phyloP scores from a whole-genome alignment of 306 rosid genomes.

The Gleditsia sinensis region DNA sequence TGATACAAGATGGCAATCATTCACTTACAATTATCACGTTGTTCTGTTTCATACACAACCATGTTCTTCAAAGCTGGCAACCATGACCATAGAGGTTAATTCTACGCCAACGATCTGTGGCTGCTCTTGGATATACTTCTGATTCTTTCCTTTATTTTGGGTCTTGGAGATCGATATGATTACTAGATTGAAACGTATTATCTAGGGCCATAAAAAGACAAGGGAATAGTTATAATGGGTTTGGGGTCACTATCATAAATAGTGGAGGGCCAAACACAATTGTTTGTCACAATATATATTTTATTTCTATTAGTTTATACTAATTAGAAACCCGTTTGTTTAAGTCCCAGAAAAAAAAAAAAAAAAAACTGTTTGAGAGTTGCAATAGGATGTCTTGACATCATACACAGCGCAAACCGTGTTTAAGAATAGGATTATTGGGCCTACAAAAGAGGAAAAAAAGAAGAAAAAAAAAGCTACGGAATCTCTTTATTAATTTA shows the following conservation, averaged over 20 bases:
- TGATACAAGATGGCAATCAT: slow-evolving; percentile 32
- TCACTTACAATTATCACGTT: slow-evolving; percentile 6
- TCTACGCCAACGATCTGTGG: neutral
- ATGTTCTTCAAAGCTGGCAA: slow-evolving; percentile 26
- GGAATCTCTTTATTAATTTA: neutral
- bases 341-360: no score
- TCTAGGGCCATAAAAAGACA: neutral
- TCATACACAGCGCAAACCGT: no score
- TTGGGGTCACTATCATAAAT: neutral
- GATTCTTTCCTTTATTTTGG: neutral
- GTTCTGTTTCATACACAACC: neutral
- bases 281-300: neutral
- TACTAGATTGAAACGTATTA: neutral
- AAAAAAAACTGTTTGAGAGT: no score
- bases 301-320: neutral
- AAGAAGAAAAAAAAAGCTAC: neutral
- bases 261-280: neutral
- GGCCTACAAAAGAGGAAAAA: neutral
- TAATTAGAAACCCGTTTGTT: neutral
- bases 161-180: neutral
- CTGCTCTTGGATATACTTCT: neutral
- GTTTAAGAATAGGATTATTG: neutral
- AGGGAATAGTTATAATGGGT: neutral
- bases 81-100: neutral
- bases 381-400: no score